Conservation (phyloP, 352 stramenopile genomes). For the Phytopythium boreale region DNA sequence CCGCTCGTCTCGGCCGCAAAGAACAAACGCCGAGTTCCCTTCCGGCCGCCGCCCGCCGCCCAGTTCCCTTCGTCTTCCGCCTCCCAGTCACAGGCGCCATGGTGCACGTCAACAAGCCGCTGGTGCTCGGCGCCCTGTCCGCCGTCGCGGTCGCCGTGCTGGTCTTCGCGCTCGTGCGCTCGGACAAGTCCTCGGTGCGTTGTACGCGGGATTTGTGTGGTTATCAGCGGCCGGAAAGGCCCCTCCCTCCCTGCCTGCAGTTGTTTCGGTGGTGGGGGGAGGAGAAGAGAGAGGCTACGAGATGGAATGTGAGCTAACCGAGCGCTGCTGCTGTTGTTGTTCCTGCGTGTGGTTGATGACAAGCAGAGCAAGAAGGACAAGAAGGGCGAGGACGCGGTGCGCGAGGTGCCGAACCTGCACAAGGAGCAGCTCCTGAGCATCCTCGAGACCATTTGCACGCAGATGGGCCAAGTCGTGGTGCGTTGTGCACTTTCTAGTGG, state of each 20-base stretch:
- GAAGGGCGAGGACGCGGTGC: conserved; percentile 51
- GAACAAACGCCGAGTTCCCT: conserved; percentile 3
- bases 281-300: too few relatives aligned
- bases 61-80: neutral
- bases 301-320: neutral
- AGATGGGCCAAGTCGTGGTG: conserved; percentile 89
- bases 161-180: conserved; percentile 47
- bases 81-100: conserved; percentile 22
- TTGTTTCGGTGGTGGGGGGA: conserved; percentile 4
- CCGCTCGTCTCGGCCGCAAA: conserved; percentile 1
- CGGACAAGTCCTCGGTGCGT: conserved; percentile 38
- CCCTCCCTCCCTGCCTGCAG: neutral
- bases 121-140: conserved; percentile 73
- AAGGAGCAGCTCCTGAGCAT: conserved; percentile 88
- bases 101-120: conserved; percentile 78
- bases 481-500: conserved; percentile 12
- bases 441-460: conserved; percentile 84
- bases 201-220: neutral
- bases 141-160: conserved; percentile 54
- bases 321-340: too few relatives aligned
- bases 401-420: conserved; percentile 79
- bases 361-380: conserved; percentile 45
- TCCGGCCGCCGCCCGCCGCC: neutral
- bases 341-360: conserved; percentile 4
- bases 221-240: neutral